Conservation (phyloP, 2,329 filamentous ascomycete genomes). For the Penicillium decumbens region DNA sequence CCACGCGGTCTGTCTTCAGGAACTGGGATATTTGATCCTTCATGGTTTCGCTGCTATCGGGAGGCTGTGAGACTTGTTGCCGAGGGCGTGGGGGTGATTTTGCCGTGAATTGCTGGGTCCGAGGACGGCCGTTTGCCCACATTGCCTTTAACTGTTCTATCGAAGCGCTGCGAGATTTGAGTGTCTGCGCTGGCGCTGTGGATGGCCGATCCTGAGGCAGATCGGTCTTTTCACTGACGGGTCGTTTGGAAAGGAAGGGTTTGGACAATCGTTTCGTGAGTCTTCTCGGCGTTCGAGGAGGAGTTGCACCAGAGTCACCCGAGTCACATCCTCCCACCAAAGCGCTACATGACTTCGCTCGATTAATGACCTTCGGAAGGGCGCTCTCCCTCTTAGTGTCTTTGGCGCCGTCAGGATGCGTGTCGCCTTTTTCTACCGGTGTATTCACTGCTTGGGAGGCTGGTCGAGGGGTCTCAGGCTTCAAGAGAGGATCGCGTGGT, state of each 20-base stretch:
- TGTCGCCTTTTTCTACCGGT: slow-evolving; percentile 15
- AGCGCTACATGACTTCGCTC: slow-evolving; percentile 25
- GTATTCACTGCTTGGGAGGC: slow-evolving; percentile 6
- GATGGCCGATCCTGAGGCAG: slow-evolving; percentile 19
- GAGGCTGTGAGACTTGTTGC: slow-evolving; percentile 5
- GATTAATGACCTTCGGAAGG: slow-evolving; percentile 13
- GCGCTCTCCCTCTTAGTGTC: slow-evolving; percentile 9
- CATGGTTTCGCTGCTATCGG: slow-evolving; percentile 24
- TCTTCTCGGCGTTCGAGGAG: slow-evolving; percentile 15
- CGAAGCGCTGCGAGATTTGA: slow-evolving; percentile 25
- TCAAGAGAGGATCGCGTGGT: slow-evolving; percentile 25
- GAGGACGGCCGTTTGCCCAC: slow-evolving; percentile 16
- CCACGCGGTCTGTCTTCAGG: slow-evolving; percentile 33
- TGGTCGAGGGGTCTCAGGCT: slow-evolving; percentile 10
- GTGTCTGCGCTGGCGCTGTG: slow-evolving; percentile 25
- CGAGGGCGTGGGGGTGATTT: slow-evolving; percentile 9
- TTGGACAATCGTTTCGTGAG: slow-evolving; percentile 25
- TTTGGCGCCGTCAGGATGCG: slow-evolving; percentile 14
- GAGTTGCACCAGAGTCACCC: slow-evolving; percentile 4
- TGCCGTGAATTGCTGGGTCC: slow-evolving; percentile 13
- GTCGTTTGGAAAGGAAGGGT: slow-evolving; percentile 19
- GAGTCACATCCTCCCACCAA: slow-evolving; percentile 6
- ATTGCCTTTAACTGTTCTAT: slow-evolving; percentile 26
- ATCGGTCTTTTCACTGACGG: slow-evolving; percentile 15
- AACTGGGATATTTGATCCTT: slow-evolving; percentile 32